phyloP scores from a whole-genome alignment of 2,329 filamentous ascomycete species.

The Aspergillus aculeatus region DNA sequence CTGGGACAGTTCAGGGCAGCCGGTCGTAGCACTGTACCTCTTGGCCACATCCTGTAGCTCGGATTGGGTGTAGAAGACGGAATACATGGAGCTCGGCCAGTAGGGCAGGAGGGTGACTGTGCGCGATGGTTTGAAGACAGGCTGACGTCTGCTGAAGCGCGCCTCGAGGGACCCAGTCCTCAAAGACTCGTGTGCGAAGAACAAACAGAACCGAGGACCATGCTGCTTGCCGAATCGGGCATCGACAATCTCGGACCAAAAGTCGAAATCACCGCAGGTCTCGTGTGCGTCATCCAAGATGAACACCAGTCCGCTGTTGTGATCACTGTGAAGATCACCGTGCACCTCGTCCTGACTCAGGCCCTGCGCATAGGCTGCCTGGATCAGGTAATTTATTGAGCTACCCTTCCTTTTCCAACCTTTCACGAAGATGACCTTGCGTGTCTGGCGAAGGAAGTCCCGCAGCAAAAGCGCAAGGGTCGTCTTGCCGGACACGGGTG shows the following conservation, averaged over 20 bases:
- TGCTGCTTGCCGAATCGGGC: neutral
- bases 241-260: neutral
- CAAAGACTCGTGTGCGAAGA: neutral
- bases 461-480: neutral
- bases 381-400: neutral
- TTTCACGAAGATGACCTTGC: neutral
- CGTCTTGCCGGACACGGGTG: neutral
- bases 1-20: too few species aligned
- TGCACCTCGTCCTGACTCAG: neutral
- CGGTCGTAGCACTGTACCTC: too few species aligned
- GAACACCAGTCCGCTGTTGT: neutral
- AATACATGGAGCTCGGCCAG: too few species aligned
- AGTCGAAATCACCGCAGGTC: neutral
- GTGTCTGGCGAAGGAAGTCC: neutral
- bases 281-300: neutral
- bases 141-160: too few species aligned
- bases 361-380: neutral
- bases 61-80: too few species aligned
- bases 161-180: too few species aligned
- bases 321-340: neutral
- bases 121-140: too few species aligned
- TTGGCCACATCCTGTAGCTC: too few species aligned
- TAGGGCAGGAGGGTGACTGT: too few species aligned
- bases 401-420: neutral
- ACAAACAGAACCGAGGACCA: neutral